phyloP scores from a whole-genome alignment of 2,329 filamentous ascomycete genomes.

The Trichophyton rubrum region DNA sequence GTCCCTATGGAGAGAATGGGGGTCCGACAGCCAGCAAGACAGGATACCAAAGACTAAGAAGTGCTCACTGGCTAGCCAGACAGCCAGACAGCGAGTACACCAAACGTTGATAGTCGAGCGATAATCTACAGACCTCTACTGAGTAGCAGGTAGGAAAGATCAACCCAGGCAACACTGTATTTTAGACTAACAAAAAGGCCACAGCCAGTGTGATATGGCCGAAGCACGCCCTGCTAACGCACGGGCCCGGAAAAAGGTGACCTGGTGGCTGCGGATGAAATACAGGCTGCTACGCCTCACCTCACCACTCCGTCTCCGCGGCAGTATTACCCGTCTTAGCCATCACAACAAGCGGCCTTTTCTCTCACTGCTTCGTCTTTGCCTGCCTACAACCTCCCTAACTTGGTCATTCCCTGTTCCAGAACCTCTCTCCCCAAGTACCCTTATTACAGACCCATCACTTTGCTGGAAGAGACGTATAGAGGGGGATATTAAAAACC shows the following conservation, averaged over 20 bases:
- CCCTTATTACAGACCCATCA: slow-evolving; percentile 5
- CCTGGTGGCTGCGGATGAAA: slow-evolving; percentile 12
- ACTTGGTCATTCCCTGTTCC: slow-evolving; percentile 12
- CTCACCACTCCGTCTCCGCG: slow-evolving; percentile 11
- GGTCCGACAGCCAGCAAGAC: too few relatives aligned
- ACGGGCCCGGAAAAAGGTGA: slow-evolving; percentile 6
- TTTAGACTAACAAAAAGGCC: too few relatives aligned
- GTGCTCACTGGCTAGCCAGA: too few relatives aligned
- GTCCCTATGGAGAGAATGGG: too few relatives aligned
- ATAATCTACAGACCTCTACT: too few relatives aligned
- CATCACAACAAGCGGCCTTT: slow-evolving; percentile 12
- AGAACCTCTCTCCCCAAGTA: not conserved
- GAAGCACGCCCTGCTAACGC: not conserved
- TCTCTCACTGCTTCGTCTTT: slow-evolving; percentile 13
- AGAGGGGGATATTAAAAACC: slow-evolving; percentile 9
- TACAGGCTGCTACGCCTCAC: slow-evolving; percentile 3
- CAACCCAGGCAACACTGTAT: too few relatives aligned
- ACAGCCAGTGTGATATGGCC: not conserved
- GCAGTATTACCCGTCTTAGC: slow-evolving; percentile 12
- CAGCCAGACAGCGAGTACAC: too few relatives aligned
- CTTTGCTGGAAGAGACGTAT: slow-evolving; percentile 8
- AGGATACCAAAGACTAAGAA: too few relatives aligned
- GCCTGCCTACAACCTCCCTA: slow-evolving; percentile 8
- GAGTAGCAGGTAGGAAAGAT: too few relatives aligned
- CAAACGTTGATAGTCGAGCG: too few relatives aligned